Evolutionary conservation across 176 grass and related monocot species (phyloP).

Genomic region (Oryza officinalis): DNA sequence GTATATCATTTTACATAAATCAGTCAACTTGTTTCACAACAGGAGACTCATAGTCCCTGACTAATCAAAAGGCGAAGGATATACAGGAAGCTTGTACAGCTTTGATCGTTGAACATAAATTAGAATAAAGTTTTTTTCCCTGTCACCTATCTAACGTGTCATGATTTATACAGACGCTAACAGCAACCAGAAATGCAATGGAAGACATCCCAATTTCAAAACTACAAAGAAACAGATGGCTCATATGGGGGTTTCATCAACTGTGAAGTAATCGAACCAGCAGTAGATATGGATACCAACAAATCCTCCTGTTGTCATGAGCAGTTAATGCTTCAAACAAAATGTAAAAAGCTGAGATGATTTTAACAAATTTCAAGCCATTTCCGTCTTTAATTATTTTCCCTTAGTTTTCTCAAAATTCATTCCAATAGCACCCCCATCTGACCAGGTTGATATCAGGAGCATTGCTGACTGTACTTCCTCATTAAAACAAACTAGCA

Average conservation of each 20-base stretch:
- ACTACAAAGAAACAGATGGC: not conserved
- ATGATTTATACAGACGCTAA: constrained; percentile 25
- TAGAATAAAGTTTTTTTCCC: constrained; percentile 25
- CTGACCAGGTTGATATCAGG: constrained; percentile 17
- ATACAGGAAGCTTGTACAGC: constrained; percentile 33
- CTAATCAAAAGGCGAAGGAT: not conserved
- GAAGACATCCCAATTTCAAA: not conserved
- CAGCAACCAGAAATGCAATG: not conserved
- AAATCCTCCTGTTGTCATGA: constrained; percentile 29
- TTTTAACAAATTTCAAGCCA: constrained; percentile 14
- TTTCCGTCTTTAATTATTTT: not conserved
- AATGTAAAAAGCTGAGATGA: not conserved
- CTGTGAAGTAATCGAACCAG: constrained; percentile 27
- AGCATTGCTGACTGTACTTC: constrained; percentile 2
- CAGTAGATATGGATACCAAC: not conserved
- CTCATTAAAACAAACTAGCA: not conserved
- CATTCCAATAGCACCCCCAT: not conserved
- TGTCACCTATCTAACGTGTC: constrained; percentile 17
- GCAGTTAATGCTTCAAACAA: constrained; percentile 11
- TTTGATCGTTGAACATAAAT: not conserved
- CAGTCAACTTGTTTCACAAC: not conserved
- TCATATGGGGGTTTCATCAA: not conserved
- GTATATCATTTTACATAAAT: not conserved
- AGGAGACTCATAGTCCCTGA: not conserved
- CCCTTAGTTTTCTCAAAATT: not conserved